Base-by-base conservation (phyloP, 108 stramenopile genomes). In the Pseudonitzschia multistriata region DNA sequence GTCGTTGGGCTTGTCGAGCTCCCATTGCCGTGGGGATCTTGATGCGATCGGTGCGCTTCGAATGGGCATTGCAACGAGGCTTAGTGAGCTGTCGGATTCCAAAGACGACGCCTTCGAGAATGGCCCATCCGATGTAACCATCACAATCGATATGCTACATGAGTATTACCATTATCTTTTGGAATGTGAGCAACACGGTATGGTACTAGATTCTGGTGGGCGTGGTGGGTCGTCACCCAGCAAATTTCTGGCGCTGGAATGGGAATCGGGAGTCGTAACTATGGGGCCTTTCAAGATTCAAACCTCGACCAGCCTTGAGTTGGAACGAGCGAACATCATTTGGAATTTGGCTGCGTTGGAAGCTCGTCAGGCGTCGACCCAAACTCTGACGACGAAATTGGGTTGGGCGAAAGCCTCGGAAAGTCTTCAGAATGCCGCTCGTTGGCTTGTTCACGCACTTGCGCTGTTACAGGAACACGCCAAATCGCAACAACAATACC, bases 341-440 rank as follows among this genome's bases (percentile, higher is more conserved):
- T 85, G 84, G 84, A 85, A 85, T 53, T 21, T 85, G 21, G 77
- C 72, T 3, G 47, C 68, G 24, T 50, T 79, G 3, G 73, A 79
- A 74, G 70, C 77, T 49, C 62, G 74, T n/a, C 64, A 60, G 25
- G 80, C 78, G 2, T 59, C 72, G 0, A 22, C 64, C 28, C 79
- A 78, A 57, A 21, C 21, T 47, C 24, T 54, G 0, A 54, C 52
- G 10, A 61, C 49, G 37, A 71, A 74, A 29, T 4, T 17, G n/a
- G 73, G 67, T 4, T 79, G 68, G 72, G 74, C 37, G 19, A 54
- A 77, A 60, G 76, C 84, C 24, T 68, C 71, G 0, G 36, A 66
- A 50, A 53, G 76, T 62, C 71, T 78, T 21, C 72, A 81, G 62
- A 72, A 72, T 49, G 84, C 78, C 25, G 80, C 80, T 34, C 60